Evolutionary conservation across 805 yeast species (phyloP).

Genomic region (Candida peoriensis): DNA sequence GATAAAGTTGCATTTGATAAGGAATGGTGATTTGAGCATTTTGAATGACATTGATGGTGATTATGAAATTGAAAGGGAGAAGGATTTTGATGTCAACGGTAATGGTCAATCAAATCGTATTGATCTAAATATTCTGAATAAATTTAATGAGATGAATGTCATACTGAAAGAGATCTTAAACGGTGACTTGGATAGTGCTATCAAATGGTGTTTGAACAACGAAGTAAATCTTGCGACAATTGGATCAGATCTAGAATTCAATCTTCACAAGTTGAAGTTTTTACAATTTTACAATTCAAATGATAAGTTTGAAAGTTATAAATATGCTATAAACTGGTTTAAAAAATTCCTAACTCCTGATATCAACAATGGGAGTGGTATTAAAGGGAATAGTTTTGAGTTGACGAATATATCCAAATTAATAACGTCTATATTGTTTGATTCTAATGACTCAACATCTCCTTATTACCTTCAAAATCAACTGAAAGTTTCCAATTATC

Average conservation of each 20-base stretch:
- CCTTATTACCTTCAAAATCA: constrained; percentile 20
- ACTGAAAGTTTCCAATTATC: constrained; percentile 3
- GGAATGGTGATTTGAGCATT: constrained; percentile 40
- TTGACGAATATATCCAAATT: constrained; percentile 40
- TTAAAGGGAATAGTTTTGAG: too few species aligned
- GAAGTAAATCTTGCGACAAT: constrained; percentile 11
- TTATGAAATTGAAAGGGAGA: too few species aligned
- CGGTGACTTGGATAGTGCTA: constrained; percentile 39
- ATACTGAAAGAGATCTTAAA: constrained; percentile 33
- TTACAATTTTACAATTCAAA: constrained; percentile 26
- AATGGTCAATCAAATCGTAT: constrained; percentile 15
- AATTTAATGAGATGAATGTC: constrained; percentile 37
- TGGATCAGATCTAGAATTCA: constrained; percentile 42
- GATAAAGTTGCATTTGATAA: constrained; percentile 39
- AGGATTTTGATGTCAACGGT: constrained; percentile 28
- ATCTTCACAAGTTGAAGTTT: constrained; percentile 39
- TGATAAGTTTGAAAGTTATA: constrained; percentile 28
- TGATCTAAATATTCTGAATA: constrained; percentile 25
- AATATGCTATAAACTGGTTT: constrained; percentile 40
- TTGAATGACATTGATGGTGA: constrained; percentile 25
- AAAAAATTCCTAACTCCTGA: constrained; percentile 35
- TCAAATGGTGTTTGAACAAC: constrained; percentile 39
- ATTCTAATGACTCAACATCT: constrained; percentile 16
- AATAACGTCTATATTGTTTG: constrained; percentile 30
- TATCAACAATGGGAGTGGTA: too few species aligned